Conservation (phyloP, 768 basidiomycete genomes). For the Phylloporus scabripes region DNA sequence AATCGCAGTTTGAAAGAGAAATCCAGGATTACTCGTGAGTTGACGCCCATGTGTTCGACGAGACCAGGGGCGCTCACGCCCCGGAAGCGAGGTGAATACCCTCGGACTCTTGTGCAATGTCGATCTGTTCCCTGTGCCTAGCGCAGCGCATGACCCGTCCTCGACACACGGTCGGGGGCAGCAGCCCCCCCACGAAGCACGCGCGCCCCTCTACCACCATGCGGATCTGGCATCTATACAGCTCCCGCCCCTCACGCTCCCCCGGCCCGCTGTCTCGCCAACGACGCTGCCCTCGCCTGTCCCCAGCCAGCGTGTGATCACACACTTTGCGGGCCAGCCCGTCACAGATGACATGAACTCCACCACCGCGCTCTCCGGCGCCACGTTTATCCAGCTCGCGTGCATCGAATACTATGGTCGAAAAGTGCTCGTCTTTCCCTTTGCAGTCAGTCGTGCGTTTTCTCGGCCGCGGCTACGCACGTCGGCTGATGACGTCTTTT, state of each 20-base stretch:
- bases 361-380: constrained; percentile 54
- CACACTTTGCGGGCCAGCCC: constrained; percentile 36
- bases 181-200: constrained; percentile 14
- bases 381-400: constrained; percentile 54
- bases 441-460: constrained; percentile 40
- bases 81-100: constrained; percentile 51
- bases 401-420: constrained; percentile 49
- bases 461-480: constrained; percentile 1
- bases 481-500: constrained; percentile 1
- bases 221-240: constrained; percentile 15
- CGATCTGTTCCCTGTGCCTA: constrained; percentile 63
- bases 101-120: constrained; percentile 71
- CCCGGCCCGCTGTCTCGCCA: constrained; percentile 6
- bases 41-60: neutral
- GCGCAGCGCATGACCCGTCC: constrained; percentile 7
- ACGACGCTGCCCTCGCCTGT: constrained; percentile 7
- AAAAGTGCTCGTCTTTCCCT: constrained; percentile 56
- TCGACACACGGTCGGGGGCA: constrained; percentile 7
- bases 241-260: constrained; percentile 20
- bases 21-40: constrained; percentile 46
- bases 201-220: constrained; percentile 12
- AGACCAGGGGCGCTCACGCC: constrained; percentile 5
- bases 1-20: constrained; percentile 42
- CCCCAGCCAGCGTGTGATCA: constrained; percentile 35
- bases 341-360: constrained; percentile 41